Evolutionary conservation across 2,329 filamentous ascomycete species (phyloP), one percentile per base, ranked within the genome.

Genomic region (Diaporthe humulicola): DNA sequence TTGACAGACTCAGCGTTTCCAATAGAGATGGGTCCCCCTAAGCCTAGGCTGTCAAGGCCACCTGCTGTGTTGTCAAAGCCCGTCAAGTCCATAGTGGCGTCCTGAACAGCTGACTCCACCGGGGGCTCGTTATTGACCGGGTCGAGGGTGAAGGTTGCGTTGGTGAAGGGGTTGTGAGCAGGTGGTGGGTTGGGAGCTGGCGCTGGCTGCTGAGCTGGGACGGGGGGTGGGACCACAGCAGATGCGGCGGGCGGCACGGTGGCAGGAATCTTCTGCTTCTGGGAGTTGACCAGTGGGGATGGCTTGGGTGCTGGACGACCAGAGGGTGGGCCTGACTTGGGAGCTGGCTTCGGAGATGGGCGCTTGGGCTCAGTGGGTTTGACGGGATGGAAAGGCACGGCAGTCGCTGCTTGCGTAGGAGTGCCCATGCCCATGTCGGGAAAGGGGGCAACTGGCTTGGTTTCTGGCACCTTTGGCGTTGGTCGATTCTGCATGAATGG

Each of bases 1-100:
- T 77, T 67, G 78, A 77, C 67, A 45, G 79, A 80, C 3, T 82
- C 82, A 6, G 79, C 79, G 36, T 79, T 78, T 10, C 79, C 72
- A 19, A 42, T 25, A 14, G 73, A 14, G n/a, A 14, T 42, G 12
- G 50, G 22, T 17, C 33, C 71, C 19, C 54, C 71, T n/a, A 60
- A 22, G 15, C 50, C 73, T 19, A 71, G 66, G 14, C 19, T 71
- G n/a, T 67, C 73, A 19, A 71, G 40, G 6, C 70, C 67, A 28
- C 70, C 52, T 36, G 71, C 42, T 38, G 60, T 48, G 45, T 71
- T 71, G 50, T 74, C 74, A 28, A 75, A 67, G 38, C 57, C 28
- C 14, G 74, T 66, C 60, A 75, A 54, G 50, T 73, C 73, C 64
- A 76, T 60, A 22, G 64, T 60, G 33, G 45, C 66, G 22, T 67